Evolutionary conservation across 495 filamentous ascomycete species (phyloP).

Genomic region (Collariella sp.): DNA sequence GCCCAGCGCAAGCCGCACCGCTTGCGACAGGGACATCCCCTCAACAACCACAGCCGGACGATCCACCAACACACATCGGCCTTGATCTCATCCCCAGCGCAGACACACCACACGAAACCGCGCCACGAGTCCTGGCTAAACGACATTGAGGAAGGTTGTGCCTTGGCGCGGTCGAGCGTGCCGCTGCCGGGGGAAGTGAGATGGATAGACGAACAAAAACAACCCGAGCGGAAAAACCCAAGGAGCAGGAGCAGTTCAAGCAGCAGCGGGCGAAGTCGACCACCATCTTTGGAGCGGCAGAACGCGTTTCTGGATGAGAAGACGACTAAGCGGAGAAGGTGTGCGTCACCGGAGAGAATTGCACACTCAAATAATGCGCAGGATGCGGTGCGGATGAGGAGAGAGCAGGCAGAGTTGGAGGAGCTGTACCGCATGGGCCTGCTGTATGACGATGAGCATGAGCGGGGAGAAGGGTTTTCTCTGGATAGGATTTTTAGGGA

Average conservation of each 20-base stretch:
- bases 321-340: conserved; percentile 4
- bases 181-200: neutral
- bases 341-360: neutral
- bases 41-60: too few relatives aligned
- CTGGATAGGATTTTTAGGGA: conserved; percentile 28
- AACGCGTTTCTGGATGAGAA: conserved; percentile 34
- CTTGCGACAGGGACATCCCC: neutral
- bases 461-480: conserved; percentile 28
- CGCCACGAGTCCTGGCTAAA: neutral
- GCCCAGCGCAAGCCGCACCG: neutral
- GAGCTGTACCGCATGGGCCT: conserved; percentile 31
- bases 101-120: conserved; percentile 1
- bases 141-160: conserved; percentile 2
- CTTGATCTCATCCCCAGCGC: too few relatives aligned
- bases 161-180: neutral
- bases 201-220: neutral
- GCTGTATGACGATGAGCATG: conserved; percentile 33
- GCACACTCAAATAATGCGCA: neutral
- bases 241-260: neutral
- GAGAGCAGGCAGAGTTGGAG: conserved; percentile 26
- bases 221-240: neutral
- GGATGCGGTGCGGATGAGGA: neutral
- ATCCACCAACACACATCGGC: neutral
- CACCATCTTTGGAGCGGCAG: conserved; percentile 34
- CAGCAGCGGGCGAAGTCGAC: conserved; percentile 5